Base-by-base conservation (phyloP, 805 yeast species). In the Candida chilensis region DNA sequence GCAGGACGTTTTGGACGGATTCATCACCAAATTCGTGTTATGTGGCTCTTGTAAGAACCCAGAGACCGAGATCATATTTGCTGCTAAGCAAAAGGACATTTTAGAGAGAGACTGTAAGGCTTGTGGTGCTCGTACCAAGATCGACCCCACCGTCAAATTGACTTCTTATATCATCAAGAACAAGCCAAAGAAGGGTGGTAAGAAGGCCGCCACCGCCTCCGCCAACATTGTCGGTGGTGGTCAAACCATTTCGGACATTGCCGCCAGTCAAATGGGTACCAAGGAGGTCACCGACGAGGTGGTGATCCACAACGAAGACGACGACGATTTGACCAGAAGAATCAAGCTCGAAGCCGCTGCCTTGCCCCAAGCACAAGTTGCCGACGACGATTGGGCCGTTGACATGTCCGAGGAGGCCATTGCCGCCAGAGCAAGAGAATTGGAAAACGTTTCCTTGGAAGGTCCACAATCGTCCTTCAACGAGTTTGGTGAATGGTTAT, bases 341-440 rank as follows among this genome's bases (percentile, higher is more conserved):
- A 80, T 82, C 65, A 79, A 75, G 53, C 86, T 92, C 27, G 94
- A 83, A 54, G 94, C 92, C 14, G 79, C 86, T 9, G 72, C 67
- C 24, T 64, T 83, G 36, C 67, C 73, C 21, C 71, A 71, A 29
- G 71, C 74, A 36, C 77, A 71, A 37, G 81, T 83, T 32, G 78
- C 78, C 40, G 95, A 87, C 51, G 96, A 84, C 43, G 95, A 85
- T 42, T 90, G 97, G 97, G 86, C 96, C 13, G 95, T 88, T 26
- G 98, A 90, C 57, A 85, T 88, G 73, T 83, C 95, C 29, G 92
- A 84, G 55, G 97, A 87, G 61, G 97, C 97, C 35, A 85, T 90
- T 40, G 78, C 81, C 51, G 86, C 83, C 27, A 83, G 98, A 61
- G 95, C 95, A 27, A 64, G 75, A 45, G 94, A 84, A 54, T 68